Conservation (phyloP, 2,329 filamentous ascomycete species). For the Aspergillus glaucus region DNA sequence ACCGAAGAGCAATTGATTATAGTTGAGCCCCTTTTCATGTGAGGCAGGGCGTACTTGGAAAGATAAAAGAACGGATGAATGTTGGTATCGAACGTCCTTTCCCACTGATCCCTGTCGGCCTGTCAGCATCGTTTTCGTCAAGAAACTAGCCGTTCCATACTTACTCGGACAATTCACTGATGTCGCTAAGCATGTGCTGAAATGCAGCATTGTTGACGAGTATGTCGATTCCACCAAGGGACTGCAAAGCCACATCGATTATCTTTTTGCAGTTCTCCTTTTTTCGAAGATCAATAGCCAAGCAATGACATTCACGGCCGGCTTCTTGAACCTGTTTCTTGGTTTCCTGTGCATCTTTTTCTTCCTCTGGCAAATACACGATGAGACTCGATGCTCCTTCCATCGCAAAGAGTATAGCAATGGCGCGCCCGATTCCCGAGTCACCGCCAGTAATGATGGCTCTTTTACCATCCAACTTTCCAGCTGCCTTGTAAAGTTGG, state of each 20-base stretch:
- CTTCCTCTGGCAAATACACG: conserved; percentile 67
- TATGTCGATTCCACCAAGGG: conserved; percentile 66
- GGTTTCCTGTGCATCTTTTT: conserved; percentile 69
- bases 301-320: conserved; percentile 59
- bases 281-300: conserved; percentile 59
- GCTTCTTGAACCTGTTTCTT: conserved; percentile 62
- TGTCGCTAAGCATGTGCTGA: conserved; percentile 67
- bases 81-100: conserved; percentile 73
- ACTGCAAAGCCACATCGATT: conserved; percentile 59
- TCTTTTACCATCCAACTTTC: conserved; percentile 68
- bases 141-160: conserved; percentile 18
- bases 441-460: conserved; percentile 78
- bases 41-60: conserved; percentile 67
- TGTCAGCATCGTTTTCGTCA: neutral
- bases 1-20: conserved; percentile 85
- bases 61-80: conserved; percentile 78
- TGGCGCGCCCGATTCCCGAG: conserved; percentile 69
- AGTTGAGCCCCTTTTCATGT: conserved; percentile 66
- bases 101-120: conserved; percentile 62
- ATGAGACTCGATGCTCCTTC: conserved; percentile 72
- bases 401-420: conserved; percentile 71
- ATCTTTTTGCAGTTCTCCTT: conserved; percentile 63
- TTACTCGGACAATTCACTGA: conserved; percentile 63
- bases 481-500: conserved; percentile 66
- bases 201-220: conserved; percentile 62